These are phyloP conservation scores for Podospora tetraspora DNA, from an alignment of 495 filamentous ascomycete species.

Conservation along the genomic window DNA sequence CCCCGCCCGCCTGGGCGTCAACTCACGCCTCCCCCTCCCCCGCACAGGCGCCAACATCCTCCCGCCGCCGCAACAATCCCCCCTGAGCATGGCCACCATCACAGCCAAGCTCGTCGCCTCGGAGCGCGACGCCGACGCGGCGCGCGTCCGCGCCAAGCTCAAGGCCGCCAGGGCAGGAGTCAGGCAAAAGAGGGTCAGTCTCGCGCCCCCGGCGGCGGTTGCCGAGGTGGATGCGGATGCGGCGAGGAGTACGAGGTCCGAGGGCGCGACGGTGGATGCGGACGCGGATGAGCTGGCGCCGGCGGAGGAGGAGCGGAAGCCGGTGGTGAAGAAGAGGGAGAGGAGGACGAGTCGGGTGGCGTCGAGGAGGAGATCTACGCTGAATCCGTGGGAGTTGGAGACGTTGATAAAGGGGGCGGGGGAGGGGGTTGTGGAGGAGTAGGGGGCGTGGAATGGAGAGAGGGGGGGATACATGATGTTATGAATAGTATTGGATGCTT, in stretches of 20 bases:
- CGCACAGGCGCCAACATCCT: conserved; percentile 24
- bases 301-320: conserved; percentile 4
- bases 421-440: background rate
- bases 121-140: conserved; percentile 52
- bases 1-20: conserved; percentile 14
- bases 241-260: conserved; percentile 11
- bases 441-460: background rate
- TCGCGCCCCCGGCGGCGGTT: conserved; percentile 2
- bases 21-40: conserved; percentile 41
- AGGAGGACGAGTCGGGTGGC: conserved; percentile 41
- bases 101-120: conserved; percentile 52
- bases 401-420: conserved; percentile 30
- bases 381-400: conserved; percentile 67
- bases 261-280: conserved; percentile 6
- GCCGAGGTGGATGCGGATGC: conserved; percentile 11
- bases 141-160: conserved; percentile 50
- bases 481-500: background rate
- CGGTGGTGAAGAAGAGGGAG: conserved; percentile 37
- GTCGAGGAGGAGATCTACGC: conserved; percentile 60
- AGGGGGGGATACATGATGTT: background rate
- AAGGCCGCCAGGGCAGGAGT: conserved; percentile 36
- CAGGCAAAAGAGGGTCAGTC: conserved; percentile 8
- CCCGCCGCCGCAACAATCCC: conserved; percentile 42
- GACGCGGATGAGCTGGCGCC: conserved; percentile 25
- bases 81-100: conserved; percentile 49